Base-by-base conservation (phyloP, 2,329 filamentous ascomycete genomes). In the Tolypocladium cylindrosporum region DNA sequence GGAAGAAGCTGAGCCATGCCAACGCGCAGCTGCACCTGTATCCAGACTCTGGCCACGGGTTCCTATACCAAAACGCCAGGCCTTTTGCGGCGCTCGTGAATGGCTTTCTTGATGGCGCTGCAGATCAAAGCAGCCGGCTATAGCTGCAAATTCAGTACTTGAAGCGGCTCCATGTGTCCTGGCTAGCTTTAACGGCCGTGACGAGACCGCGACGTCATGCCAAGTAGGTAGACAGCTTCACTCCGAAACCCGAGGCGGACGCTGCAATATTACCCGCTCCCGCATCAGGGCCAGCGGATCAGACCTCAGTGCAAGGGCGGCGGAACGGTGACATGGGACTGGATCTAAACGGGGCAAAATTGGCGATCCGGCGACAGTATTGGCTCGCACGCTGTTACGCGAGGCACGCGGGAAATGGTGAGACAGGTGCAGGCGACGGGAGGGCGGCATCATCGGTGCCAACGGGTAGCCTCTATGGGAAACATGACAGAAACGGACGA, bases 31-130 rank as follows among this genome's bases (percentile, higher is more conserved):
- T 73, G 39, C 70, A 72, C 55, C 34, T 74, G 6, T 74, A 67
- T 51, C 69, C 72, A 1, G 66, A 73, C 57, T 68, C 70, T 27
- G 72, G 71, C 7, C 71, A 73, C 56, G 72, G 70, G 0, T 73
- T 73, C 51, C 63, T 72, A 11, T 73, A 62, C 40, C 71, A 72
- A 54, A 70, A 71, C 55, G 69, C 70, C 10, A 58, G 61, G 7
- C 62, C 69, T 7, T 69, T 73, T 57, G 64, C 71, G 1, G 62
- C 59, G 31, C 50, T 71, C 31, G 62, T 72, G n/a, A 73, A 72
- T 57, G 57, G 62, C 16, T 73, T 73, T 43, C 61, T 73, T 45
- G 66, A 64, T 19, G 52, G 48, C 48, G 27, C 45, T 19, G 31
- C 43, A 4, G 56, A 42, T 11, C 39, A 53, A 8, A 50, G 42